phyloP scores from a whole-genome alignment of 805 yeast genomes.

The Candida caryicola region DNA sequence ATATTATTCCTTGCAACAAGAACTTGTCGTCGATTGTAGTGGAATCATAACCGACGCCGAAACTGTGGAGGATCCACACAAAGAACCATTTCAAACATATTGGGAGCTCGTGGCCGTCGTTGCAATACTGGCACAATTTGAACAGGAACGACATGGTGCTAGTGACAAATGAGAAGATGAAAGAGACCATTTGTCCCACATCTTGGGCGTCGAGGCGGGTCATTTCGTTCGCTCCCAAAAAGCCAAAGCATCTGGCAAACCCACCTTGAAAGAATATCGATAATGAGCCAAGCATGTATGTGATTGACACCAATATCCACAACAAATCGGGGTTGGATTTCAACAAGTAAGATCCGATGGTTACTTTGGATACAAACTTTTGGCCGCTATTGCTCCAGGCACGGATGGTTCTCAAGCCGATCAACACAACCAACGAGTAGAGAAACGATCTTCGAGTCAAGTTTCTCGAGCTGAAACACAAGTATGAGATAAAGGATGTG shows the following conservation, averaged over 20 bases:
- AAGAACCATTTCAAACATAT: conserved; percentile 23
- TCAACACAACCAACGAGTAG: conserved; percentile 15
- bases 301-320: conserved; percentile 48
- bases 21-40: conserved; percentile 9
- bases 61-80: conserved; percentile 27
- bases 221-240: conserved; percentile 5
- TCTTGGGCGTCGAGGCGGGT: conserved; percentile 11
- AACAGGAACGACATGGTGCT: conserved; percentile 47
- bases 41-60: conserved; percentile 23
- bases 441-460: background rate
- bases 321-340: conserved; percentile 24
- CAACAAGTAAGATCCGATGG: conserved; percentile 43
- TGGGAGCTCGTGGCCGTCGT: conserved; percentile 57
- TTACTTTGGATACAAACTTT: conserved; percentile 49
- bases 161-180: conserved; percentile 46
- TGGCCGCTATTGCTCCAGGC: conserved; percentile 93
- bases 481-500: conserved; percentile 9
- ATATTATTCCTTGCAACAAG: conserved; percentile 21
- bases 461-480: conserved; percentile 4
- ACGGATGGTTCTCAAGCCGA: conserved; percentile 56
- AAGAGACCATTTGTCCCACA: conserved; percentile 34
- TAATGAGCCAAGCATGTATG: conserved; percentile 30
- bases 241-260: conserved; percentile 18
- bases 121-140: conserved; percentile 51
- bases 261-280: conserved; percentile 25